Evolutionary conservation across 768 basidiomycete species (phyloP).

Genomic region (Kondoa malvinella): DNA sequence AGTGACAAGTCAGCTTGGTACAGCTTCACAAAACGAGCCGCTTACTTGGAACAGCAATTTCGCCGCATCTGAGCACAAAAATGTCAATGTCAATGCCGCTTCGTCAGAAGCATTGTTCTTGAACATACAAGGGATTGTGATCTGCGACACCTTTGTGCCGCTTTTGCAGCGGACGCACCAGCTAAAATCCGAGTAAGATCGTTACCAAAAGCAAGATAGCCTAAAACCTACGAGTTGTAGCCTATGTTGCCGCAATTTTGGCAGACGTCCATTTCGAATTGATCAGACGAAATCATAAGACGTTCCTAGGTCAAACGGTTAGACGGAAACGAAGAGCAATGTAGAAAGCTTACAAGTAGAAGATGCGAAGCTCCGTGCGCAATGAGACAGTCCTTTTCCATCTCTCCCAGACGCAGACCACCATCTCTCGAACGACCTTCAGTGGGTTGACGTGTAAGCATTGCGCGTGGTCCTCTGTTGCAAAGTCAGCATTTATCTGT

Average conservation of each 20-base stretch:
- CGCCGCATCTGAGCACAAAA: conserved; percentile 1
- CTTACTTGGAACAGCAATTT: conserved; percentile 48
- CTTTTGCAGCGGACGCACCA: conserved; percentile 99
- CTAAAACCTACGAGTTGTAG: conserved; percentile 2
- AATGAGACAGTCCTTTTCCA: conserved; percentile 81
- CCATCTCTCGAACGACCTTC: conserved; percentile 97
- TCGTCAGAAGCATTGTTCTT: neutral
- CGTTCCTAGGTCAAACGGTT: conserved; percentile 41
- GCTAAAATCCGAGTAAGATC: conserved; percentile 43
- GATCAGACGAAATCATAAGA: conserved; percentile 97
- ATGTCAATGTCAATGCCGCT: neutral
- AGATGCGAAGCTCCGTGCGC: conserved; percentile 96
- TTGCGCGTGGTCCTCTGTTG: conserved; percentile 77
- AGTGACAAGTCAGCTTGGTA: too few relatives aligned
- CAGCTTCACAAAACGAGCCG: too few relatives aligned
- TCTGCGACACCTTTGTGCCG: conserved; percentile 83
- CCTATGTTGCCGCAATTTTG: conserved; percentile 81
- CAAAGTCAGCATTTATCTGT: conserved; percentile 17
- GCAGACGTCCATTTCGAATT: conserved; percentile 92
- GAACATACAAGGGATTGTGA: conserved; percentile 73
- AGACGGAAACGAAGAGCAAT: neutral
- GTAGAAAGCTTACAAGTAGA: conserved; percentile 38
- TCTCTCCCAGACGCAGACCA: conserved; percentile 89
- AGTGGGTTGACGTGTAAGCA: conserved; percentile 89
- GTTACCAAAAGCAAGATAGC: neutral